Evolutionary conservation across 257 asterid genomes (phyloP).

Genomic region (Orobanche coerulescens): DNA sequence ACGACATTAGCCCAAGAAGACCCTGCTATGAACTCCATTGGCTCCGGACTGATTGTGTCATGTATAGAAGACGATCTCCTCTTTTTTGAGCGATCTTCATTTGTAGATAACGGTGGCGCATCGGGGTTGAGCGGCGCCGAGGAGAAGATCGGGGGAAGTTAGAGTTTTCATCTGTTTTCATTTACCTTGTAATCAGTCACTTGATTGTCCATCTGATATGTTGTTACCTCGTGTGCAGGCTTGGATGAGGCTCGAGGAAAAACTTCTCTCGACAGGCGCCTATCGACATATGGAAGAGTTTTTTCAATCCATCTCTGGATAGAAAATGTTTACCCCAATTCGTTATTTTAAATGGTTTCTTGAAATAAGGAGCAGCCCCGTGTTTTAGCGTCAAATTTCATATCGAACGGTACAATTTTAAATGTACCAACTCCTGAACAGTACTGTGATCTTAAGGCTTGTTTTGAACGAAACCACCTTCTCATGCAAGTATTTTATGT

Average conservation of each 20-base stretch:
- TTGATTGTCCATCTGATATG: slow-evolving; percentile 37
- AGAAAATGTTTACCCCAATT: slow-evolving; percentile 26
- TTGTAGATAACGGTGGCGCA: too few relatives aligned
- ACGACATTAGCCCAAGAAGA: too few relatives aligned
- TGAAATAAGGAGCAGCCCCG: slow-evolving; percentile 24
- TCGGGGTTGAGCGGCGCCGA: too few relatives aligned
- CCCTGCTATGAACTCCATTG: too few relatives aligned
- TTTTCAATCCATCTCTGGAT: slow-evolving; percentile 33
- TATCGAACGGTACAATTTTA: too few relatives aligned
- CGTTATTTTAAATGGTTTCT: slow-evolving; percentile 42
- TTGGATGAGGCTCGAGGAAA: slow-evolving; percentile 40
- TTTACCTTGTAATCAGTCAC: too few relatives aligned
- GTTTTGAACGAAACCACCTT: slow-evolving; percentile 26
- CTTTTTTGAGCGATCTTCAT: too few relatives aligned
- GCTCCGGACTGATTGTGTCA: too few relatives aligned
- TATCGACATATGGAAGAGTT: slow-evolving; percentile 33
- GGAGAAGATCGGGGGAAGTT: too few relatives aligned
- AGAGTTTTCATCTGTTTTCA: too few relatives aligned
- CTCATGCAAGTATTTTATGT: slow-evolving; percentile 24
- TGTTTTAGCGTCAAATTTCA: too few relatives aligned
- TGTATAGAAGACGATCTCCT: too few relatives aligned
- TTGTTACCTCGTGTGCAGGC: slow-evolving; percentile 42
- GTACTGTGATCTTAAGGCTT: slow-evolving; percentile 29
- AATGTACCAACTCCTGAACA: slow-evolving; percentile 23
- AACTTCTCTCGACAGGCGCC: slow-evolving; percentile 20